phyloP scores from a whole-genome alignment of 768 basidiomycete species.

The Xerocomus potaroensis region DNA sequence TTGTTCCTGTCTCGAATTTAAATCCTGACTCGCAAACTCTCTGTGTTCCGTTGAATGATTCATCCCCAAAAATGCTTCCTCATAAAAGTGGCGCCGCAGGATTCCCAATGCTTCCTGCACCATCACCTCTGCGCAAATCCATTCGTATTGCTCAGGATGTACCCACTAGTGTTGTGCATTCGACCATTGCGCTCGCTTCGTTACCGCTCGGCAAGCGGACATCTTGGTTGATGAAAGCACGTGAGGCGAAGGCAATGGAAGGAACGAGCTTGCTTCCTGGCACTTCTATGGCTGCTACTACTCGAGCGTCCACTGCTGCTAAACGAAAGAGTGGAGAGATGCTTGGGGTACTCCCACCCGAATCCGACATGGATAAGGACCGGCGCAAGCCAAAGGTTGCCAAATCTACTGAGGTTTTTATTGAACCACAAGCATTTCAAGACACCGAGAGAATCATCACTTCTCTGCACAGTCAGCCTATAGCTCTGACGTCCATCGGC shows the following conservation, averaged over 20 bases:
- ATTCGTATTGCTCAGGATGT: slow-evolving; percentile 48
- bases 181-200: slow-evolving; percentile 33
- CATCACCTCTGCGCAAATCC: slow-evolving; percentile 67
- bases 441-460: slow-evolving; percentile 7
- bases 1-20: slow-evolving; percentile 8
- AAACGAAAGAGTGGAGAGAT: slow-evolving; percentile 70
- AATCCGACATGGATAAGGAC: slow-evolving; percentile 32
- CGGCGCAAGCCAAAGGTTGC: slow-evolving; percentile 46
- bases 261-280: slow-evolving; percentile 31
- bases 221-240: slow-evolving; percentile 77
- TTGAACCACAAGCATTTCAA: slow-evolving; percentile 19
- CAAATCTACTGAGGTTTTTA: slow-evolving; percentile 40
- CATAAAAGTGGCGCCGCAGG: slow-evolving; percentile 41
- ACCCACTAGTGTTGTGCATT: slow-evolving; percentile 30
- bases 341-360: slow-evolving; percentile 17
- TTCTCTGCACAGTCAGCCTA: slow-evolving; percentile 3
- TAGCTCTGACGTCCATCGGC: not conserved
- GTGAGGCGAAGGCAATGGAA: slow-evolving; percentile 69
- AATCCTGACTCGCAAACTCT: slow-evolving; percentile 15
- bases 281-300: slow-evolving; percentile 1
- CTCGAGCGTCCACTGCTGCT: slow-evolving; percentile 25
- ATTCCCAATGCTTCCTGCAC: slow-evolving; percentile 65
- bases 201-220: slow-evolving; percentile 59
- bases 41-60: slow-evolving; percentile 35
- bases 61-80: slow-evolving; percentile 21